Evolutionary conservation across 2,329 filamentous ascomycete genomes (phyloP).

Genomic region (Stenocarpella maydis): DNA sequence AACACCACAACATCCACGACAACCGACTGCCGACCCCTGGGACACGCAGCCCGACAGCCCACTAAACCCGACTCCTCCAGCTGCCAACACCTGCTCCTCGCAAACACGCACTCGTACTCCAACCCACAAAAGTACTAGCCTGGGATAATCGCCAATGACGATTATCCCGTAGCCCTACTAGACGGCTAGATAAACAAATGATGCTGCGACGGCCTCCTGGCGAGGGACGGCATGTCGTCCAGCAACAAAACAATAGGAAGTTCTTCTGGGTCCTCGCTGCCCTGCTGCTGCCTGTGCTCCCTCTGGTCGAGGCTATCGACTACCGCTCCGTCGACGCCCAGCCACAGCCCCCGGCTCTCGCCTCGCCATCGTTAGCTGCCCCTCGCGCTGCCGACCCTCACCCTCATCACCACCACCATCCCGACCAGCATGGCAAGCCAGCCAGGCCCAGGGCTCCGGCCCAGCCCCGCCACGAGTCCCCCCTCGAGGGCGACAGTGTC

Average conservation of each 20-base stretch:
- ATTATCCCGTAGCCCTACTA: constrained; percentile 28
- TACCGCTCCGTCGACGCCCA: constrained; percentile 52
- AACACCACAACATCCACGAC: not conserved
- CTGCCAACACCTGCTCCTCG: not conserved
- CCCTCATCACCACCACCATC: not conserved
- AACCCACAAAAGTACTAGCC: not conserved
- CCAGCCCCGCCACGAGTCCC: constrained; percentile 29
- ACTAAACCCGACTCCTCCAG: not conserved
- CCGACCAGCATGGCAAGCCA: constrained; percentile 6
- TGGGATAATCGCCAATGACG: constrained; percentile 34
- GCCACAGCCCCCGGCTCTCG: constrained; percentile 37
- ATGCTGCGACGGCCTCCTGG: constrained; percentile 67
- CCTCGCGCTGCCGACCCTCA: constrained; percentile 8
- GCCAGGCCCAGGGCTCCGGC: not conserved
- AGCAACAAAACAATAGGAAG: constrained; percentile 46
- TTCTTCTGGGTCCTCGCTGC: constrained; percentile 56
- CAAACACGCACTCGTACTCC: not conserved
- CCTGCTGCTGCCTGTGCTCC: constrained; percentile 56
- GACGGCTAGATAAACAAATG: constrained; percentile 42
- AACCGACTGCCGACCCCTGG: not conserved
- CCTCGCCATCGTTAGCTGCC: constrained; percentile 27
- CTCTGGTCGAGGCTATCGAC: constrained; percentile 57
- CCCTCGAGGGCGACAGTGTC: constrained; percentile 33
- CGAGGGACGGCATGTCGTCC: constrained; percentile 56
- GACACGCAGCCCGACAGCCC: not conserved